Conservation (phyloP, 208 protist genomes). For the Wallacemonas sp. region DNA sequence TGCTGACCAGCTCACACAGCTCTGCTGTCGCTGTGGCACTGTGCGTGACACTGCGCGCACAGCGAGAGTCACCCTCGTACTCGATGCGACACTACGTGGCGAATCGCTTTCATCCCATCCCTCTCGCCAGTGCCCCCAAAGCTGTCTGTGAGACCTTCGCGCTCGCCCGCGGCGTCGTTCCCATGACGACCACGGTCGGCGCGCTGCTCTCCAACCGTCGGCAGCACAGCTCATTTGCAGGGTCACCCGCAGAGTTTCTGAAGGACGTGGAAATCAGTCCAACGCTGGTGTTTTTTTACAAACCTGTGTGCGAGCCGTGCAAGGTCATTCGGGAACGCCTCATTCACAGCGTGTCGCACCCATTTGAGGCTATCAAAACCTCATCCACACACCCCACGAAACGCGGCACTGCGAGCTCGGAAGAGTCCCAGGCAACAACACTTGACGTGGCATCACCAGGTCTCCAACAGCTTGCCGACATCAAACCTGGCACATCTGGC, state of each 20-base stretch:
- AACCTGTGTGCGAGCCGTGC: slow-evolving; percentile 66
- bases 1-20: slow-evolving; percentile 7
- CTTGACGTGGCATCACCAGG: no score
- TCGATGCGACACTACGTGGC: slow-evolving; percentile 5
- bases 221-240: slow-evolving; percentile 47
- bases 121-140: slow-evolving; percentile 11
- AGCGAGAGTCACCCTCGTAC: background rate
- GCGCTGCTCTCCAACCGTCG: slow-evolving; percentile 16
- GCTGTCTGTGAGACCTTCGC: slow-evolving; percentile 25
- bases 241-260: slow-evolving; percentile 45
- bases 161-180: slow-evolving; percentile 19
- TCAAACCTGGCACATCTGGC: no score
- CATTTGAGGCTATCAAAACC: slow-evolving; percentile 11
- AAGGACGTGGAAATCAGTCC: slow-evolving; percentile 29
- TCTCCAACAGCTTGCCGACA: no score
- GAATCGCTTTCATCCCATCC: slow-evolving; percentile 25
- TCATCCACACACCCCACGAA: background rate
- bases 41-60: background rate
- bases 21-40: slow-evolving; percentile 5
- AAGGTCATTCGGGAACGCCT: slow-evolving; percentile 48
- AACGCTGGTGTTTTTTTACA: slow-evolving; percentile 84
- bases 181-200: slow-evolving; percentile 13
- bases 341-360: slow-evolving; percentile 27
- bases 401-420: no score
- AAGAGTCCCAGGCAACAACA: no score